A percentile compares a stretch with the other conserved stretches of the same genome.
These are phyloP conservation scores for Leccinum incarnatum DNA, from an alignment of 768 basidiomycete genomes.

Conservation along the genomic window DNA sequence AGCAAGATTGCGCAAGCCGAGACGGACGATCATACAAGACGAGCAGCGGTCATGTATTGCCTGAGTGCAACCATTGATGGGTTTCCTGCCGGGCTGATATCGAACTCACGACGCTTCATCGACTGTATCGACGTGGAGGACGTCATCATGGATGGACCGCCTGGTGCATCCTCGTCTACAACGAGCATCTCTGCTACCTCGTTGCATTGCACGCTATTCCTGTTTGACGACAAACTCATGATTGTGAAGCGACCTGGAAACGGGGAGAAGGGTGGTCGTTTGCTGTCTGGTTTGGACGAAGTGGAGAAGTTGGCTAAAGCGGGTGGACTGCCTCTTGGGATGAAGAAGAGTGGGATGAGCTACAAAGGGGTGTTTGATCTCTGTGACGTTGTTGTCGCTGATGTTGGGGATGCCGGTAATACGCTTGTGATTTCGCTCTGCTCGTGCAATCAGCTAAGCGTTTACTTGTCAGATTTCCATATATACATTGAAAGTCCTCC, in stretches of 20 bases:
- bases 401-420: constrained; percentile 82
- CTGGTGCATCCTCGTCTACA: constrained; percentile 41
- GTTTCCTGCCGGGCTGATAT: constrained; percentile 89
- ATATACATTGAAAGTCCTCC: constrained; percentile 83
- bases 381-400: constrained; percentile 78
- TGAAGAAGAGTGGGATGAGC: constrained; percentile 77
- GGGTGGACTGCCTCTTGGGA: constrained; percentile 56
- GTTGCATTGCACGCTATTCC: constrained; percentile 83
- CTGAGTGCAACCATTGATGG: constrained; percentile 82
- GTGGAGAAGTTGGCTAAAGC: constrained; percentile 69
- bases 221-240: constrained; percentile 93
- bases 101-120: constrained; percentile 81
- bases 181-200: constrained; percentile 42
- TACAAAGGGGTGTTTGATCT: constrained; percentile 86
- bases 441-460: constrained; percentile 7
- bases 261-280: constrained; percentile 71
- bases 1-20: constrained; percentile 90
- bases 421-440: constrained; percentile 2
- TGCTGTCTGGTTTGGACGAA: constrained; percentile 74
- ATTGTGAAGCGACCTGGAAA: constrained; percentile 82
- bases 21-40: constrained; percentile 86
- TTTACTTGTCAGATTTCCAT: constrained; percentile 65
- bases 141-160: constrained; percentile 46
- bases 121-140: constrained; percentile 96
- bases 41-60: constrained; percentile 85